Evolutionary conservation across 1,139 yeast species (phyloP), one percentile per base, ranked within the genome.

Genomic region (Candida sp.): DNA sequence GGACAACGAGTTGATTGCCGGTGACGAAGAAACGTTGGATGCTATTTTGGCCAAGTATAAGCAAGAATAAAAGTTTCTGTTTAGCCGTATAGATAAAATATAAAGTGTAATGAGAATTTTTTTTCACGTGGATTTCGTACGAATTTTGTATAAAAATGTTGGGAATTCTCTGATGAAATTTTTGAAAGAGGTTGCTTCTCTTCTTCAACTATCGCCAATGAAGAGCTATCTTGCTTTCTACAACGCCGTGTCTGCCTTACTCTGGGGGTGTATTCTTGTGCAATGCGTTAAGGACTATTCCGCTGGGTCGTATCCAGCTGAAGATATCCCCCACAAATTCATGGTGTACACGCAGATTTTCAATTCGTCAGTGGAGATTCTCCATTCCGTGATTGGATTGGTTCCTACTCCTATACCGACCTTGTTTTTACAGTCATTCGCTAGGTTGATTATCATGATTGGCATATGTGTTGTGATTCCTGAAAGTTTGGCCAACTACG

Each of bases 211-310:
- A 28, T n/a, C 9, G 11, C 17, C n/a, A 5, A 45, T 48, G 42
- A 51, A 49, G 34, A 26, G 25, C 33, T 67, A 66, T 52, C 61
- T 71, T 42, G 50, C 59, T 5, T 32, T 53, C 4, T 91, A 90
- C 73, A 91, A 92, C 69, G 74, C 81, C n/a, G 55, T 81, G 9
- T 85, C 94, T 6, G 86, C 86, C 0, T 66, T 80, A 7, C 73
- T 88, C 11, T 92, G 97, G 98, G 70, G 75, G 0, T 77, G 80
- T 31, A 81, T 90, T 4, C 54, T 70, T 9, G 38, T 51, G 27
- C 41, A 47, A 12, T 60, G 68, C n/a, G 22, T 58, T 28, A 47
- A 27, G 11, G 68, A 65, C 47, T 44, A 61, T 8, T 26, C 46
- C 26, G 49, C 46, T 12, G 55, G 50, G 3, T 33, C 35, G n/a